Base-by-base conservation (phyloP, 116 monocot genomes). In the Posidonia oceanica region DNA sequence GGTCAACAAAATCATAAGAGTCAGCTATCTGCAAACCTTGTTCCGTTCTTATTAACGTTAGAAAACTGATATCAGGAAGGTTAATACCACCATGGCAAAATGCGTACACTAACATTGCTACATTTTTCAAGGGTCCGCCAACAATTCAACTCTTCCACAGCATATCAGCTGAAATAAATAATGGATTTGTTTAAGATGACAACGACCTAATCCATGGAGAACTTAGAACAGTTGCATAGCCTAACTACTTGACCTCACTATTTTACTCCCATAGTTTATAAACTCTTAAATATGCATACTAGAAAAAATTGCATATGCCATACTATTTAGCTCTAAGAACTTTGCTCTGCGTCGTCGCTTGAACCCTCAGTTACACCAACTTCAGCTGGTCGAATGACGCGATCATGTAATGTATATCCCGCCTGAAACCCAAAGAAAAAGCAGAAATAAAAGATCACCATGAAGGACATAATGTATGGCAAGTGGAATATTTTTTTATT, bases 321-420 rank as follows among this genome's bases (percentile, higher is more conserved):
- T 41, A 38, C 14, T 40, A 14, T 64, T 39, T 64, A 41, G 16
- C 17, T n/a, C 37, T 69, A 54, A 36, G 17, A 54, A 56, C n/a
- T 55, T 58, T 70, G 3, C 37, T 57, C 52, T 18, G 36, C 57
- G 5, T 73, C 83, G 72, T 71, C 55, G 10, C 67, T 17, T 16
- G 60, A 14, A 16, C 62, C 77, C 78, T 78, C 67, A 4, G 76
- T 91, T 12, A 94, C 94, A 56, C 88, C 94, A 71, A 94, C 94
- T 79, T 94, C 94, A 52, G 94, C 94, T 38, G 94, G 94, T 53
- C 94, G 91, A 37, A 95, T 72, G 17, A 95, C 79, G 0, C 94
- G 88, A 22, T 95, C 94, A 65, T 91, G 66, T 29, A 95, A 67
- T 86, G 83, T 84, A 69, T 95, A 95, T n/a, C 94, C 94, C 0